Conservation (phyloP, 352 stramenopile genomes). For the Phytophthora crassamura region DNA sequence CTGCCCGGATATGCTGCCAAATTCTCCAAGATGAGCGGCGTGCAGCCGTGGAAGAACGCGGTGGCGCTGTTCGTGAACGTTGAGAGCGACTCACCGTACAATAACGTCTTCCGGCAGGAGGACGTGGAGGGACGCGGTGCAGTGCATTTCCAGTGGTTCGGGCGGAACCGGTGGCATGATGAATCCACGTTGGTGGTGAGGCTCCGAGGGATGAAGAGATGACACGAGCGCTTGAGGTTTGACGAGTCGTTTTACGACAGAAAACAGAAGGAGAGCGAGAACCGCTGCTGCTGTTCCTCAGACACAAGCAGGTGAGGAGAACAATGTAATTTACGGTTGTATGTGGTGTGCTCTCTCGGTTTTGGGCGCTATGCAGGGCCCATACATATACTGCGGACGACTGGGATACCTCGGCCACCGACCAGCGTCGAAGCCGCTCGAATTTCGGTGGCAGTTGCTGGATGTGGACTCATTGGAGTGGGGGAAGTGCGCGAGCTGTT, state of each 20-base stretch:
- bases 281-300: slow-evolving; percentile 55
- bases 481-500: no score
- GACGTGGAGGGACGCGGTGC: not conserved
- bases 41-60: slow-evolving; percentile 55
- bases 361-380: slow-evolving; percentile 10
- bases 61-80: slow-evolving; percentile 63
- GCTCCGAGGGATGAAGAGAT: slow-evolving; percentile 25
- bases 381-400: slow-evolving; percentile 62
- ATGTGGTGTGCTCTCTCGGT: not conserved
- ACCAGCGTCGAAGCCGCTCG: slow-evolving; percentile 24
- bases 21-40: slow-evolving; percentile 48
- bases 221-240: slow-evolving; percentile 31
- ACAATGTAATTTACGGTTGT: not conserved
- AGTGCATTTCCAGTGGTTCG: slow-evolving; percentile 61
- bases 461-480: slow-evolving; percentile 26
- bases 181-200: slow-evolving; percentile 33
- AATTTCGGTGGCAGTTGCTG: slow-evolving; percentile 62
- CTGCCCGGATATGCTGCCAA: slow-evolving; percentile 21
- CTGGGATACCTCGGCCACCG: slow-evolving; percentile 47
- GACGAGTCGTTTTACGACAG: slow-evolving; percentile 16
- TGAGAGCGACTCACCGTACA: slow-evolving; percentile 23
- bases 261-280: not conserved
- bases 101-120: slow-evolving; percentile 48
- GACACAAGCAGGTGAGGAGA: slow-evolving; percentile 34
- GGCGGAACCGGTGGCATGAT: slow-evolving; percentile 27